Percentiles rank a stretch among this genome's conserved stretches.
Evolutionary conservation across 2,329 filamentous ascomycete genomes (phyloP).

Genomic region (Chrysoporthe austroafricana): DNA sequence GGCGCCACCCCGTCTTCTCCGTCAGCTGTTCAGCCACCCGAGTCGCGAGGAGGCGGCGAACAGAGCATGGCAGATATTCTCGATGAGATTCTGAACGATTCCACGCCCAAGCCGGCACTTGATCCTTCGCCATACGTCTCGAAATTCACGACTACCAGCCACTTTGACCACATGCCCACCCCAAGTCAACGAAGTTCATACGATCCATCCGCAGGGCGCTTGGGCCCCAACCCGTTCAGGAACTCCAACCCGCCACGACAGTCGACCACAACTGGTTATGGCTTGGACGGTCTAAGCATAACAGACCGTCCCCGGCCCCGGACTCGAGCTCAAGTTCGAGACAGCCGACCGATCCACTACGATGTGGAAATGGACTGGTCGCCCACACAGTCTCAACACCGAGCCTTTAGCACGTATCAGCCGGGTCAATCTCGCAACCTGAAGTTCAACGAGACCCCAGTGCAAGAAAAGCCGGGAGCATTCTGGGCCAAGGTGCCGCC

Average conservation of each 20-base stretch:
- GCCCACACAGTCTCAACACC: constrained; percentile 60
- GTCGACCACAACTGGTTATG: background rate
- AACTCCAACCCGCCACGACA: constrained; percentile 9
- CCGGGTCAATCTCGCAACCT: constrained; percentile 42
- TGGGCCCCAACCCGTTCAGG: constrained; percentile 22
- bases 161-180: constrained; percentile 30
- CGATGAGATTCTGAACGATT: constrained; percentile 47
- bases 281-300: constrained; percentile 22
- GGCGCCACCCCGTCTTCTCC: constrained; percentile 30
- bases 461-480: constrained; percentile 50
- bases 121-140: constrained; percentile 41
- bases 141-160: background rate
- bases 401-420: constrained; percentile 56
- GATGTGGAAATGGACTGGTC: constrained; percentile 76
- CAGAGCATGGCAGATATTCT: constrained; percentile 52
- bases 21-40: constrained; percentile 16
- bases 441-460: constrained; percentile 51
- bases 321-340: constrained; percentile 22
- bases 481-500: constrained; percentile 75
- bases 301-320: constrained; percentile 24
- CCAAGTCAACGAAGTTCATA: constrained; percentile 9
- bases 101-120: constrained; percentile 31
- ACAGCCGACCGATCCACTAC: constrained; percentile 38
- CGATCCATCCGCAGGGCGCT: constrained; percentile 9
- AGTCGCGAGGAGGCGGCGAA: constrained; percentile 36